Evolutionary conservation across 768 basidiomycete species (phyloP).

Genomic region (Lactifluus echinatus): DNA sequence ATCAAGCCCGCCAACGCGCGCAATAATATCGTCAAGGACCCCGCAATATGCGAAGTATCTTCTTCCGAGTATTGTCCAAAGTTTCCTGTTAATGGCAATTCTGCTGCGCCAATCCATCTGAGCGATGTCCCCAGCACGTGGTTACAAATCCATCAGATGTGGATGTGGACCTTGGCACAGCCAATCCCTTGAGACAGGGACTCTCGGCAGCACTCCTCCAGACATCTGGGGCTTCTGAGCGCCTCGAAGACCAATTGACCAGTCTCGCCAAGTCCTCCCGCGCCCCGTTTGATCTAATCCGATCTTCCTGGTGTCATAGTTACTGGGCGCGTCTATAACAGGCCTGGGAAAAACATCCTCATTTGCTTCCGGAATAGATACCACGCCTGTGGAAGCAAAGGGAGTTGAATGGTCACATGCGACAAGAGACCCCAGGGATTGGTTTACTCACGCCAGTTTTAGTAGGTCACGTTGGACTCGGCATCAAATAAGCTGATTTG

Average conservation of each 20-base stretch:
- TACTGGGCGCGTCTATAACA: conserved; percentile 7
- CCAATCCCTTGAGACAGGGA: neutral
- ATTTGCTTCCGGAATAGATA: neutral
- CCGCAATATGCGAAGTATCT: neutral
- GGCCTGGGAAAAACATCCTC: neutral
- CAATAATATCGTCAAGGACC: conserved; percentile 6
- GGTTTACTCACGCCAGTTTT: neutral
- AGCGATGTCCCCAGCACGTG: neutral
- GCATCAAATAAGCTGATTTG: conserved; percentile 4
- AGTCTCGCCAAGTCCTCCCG: conserved; percentile 4
- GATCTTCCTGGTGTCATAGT: conserved; percentile 14
- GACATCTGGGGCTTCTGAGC: conserved; percentile 7
- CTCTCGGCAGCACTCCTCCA: neutral
- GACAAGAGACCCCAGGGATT: conserved; percentile 2
- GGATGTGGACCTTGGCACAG: neutral
- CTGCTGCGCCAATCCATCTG: conserved; percentile 6
- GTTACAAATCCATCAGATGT: conserved; percentile 7
- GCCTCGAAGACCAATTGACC: conserved; percentile 11
- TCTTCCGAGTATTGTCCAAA: conserved; percentile 6
- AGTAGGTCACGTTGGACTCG: conserved; percentile 9
- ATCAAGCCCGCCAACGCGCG: neutral
- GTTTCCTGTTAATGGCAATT: conserved; percentile 6
- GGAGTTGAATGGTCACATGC: neutral
- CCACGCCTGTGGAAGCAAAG: neutral
- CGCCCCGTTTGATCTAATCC: conserved; percentile 2